Conservation (phyloP, 257 asterid genomes). For the Solanum pennellii region DNA sequence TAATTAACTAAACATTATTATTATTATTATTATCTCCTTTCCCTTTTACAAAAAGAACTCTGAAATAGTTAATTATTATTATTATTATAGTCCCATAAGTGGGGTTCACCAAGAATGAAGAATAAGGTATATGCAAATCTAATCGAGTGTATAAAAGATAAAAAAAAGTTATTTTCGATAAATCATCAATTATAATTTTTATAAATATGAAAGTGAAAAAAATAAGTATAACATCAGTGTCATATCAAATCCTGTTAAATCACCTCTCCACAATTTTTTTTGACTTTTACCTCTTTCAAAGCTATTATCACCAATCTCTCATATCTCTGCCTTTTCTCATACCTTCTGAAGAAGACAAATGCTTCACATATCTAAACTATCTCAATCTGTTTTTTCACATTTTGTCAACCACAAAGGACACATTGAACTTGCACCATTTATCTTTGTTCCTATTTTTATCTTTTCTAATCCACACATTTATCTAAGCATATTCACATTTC, state of each 20-base stretch:
- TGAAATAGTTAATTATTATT: background rate
- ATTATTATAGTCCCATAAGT: background rate
- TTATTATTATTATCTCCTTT: background rate
- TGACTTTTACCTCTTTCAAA: no score
- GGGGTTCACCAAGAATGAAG: rapidly evolving
- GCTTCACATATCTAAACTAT: background rate
- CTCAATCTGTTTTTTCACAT: background rate
- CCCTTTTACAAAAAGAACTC: background rate
- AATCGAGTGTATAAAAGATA: background rate
- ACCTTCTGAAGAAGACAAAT: background rate
- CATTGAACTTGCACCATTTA: background rate
- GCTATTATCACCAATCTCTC: background rate
- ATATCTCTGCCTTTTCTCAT: background rate
- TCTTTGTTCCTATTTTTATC: background rate
- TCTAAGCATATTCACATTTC: rapidly evolving
- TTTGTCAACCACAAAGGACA: background rate
- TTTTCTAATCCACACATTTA: background rate
- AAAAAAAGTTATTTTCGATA: background rate
- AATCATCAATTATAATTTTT: background rate
- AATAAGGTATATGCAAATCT: rapidly evolving
- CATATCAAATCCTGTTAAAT: background rate
- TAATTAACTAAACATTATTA: background rate
- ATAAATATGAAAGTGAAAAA: background rate
- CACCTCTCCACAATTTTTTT: no score
- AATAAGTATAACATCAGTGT: rapidly evolving